phyloP scores from a whole-genome alignment of 1,139 yeast species.

The Meyerozyma sp. region DNA sequence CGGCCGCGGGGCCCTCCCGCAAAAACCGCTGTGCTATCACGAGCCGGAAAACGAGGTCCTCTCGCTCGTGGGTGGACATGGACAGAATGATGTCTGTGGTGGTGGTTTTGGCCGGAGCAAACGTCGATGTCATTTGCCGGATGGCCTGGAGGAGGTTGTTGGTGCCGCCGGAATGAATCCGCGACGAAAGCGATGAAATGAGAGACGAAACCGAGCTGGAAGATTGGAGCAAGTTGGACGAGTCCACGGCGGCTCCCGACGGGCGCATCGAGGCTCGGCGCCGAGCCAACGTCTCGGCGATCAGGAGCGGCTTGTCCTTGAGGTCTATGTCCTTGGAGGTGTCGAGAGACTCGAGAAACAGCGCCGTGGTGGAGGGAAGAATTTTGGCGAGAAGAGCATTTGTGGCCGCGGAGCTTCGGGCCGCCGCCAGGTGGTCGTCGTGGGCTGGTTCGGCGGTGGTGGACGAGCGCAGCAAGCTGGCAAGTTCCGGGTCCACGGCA shows the following conservation, averaged over 20 bases:
- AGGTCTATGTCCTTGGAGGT: slow-evolving; percentile 11
- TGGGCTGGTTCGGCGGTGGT: not conserved
- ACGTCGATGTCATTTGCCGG: slow-evolving; percentile 1
- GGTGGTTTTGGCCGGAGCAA: not conserved
- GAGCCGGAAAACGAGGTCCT: not conserved
- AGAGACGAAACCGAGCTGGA: slow-evolving; percentile 9
- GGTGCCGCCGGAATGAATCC: not conserved
- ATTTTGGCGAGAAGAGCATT: slow-evolving; percentile 3
- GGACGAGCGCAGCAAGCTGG: not conserved
- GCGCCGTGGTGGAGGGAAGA: slow-evolving; percentile 12
- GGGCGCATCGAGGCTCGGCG: slow-evolving; percentile 40
- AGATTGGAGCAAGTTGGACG: slow-evolving; percentile 17
- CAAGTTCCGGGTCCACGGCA: not conserved
- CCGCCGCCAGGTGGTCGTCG: not conserved
- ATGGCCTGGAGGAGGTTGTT: slow-evolving; percentile 1
- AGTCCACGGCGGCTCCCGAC: slow-evolving; percentile 2
- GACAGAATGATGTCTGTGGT: not conserved
- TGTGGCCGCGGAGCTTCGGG: not conserved
- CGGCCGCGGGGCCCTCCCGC: slow-evolving; percentile 4
- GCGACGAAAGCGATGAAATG: not conserved
- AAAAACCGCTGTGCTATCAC: not conserved
- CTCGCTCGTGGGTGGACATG: not conserved
- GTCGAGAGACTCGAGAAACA: slow-evolving; percentile 13
- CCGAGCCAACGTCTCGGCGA: slow-evolving; percentile 61
- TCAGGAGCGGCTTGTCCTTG: slow-evolving; percentile 38